A percentile compares a stretch with the other conserved stretches of the same genome.
phyloP scores from a whole-genome alignment of 768 basidiomycete species.

The Psilocybe cubensis region DNA sequence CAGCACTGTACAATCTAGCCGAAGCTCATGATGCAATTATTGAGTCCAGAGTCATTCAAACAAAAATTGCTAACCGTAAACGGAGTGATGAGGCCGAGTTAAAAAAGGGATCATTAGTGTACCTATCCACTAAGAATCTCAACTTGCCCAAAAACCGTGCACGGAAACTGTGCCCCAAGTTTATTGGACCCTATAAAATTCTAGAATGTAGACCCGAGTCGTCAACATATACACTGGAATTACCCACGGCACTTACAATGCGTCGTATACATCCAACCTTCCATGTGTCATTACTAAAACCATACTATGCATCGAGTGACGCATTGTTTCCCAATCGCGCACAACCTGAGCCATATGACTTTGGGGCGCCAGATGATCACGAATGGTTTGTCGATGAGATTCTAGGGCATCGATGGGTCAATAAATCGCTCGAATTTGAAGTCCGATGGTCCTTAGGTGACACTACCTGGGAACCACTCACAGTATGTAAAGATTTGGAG shows the following conservation, averaged over 20 bases:
- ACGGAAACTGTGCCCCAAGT: conserved; percentile 37
- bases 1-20: conserved; percentile 8
- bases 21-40: conserved; percentile 42
- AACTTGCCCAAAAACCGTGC: conserved; percentile 30
- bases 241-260: conserved; percentile 26
- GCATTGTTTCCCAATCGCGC: conserved; percentile 35
- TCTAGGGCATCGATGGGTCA: conserved; percentile 22
- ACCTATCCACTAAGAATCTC: conserved; percentile 37
- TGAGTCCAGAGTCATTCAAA: conserved; percentile 30
- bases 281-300: conserved; percentile 33
- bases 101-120: conserved; percentile 31
- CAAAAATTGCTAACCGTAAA: conserved; percentile 29
- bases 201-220: conserved; percentile 12
- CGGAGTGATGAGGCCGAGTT: conserved; percentile 18
- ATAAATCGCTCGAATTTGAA: conserved; percentile 22
- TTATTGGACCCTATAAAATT: conserved; percentile 35
- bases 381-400: conserved; percentile 44
- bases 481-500: conserved; percentile 25
- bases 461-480: conserved; percentile 33
- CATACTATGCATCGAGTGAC: conserved; percentile 31
- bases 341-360: conserved; percentile 36
- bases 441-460: conserved; percentile 36
- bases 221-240: conserved; percentile 24
- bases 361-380: conserved; percentile 30
- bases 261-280: conserved; percentile 32